These are phyloP conservation scores for Dendrothele bispora DNA, from an alignment of 768 basidiomycete genomes.

Conservation along the genomic window DNA sequence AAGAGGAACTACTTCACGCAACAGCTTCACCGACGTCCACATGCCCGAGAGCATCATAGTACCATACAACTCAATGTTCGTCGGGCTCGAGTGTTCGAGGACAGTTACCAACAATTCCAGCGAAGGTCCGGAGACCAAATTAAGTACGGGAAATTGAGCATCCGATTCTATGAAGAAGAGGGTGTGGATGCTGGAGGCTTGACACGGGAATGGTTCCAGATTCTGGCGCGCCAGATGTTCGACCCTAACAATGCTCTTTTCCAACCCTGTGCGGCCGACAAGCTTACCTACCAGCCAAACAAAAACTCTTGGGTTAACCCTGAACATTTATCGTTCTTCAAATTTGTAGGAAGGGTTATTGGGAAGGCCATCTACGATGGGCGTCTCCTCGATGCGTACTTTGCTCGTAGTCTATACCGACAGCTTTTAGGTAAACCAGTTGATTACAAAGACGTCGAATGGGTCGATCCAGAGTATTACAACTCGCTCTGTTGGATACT, in stretches of 20 bases:
- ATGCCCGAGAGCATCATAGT: constrained; percentile 75
- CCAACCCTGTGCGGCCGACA: constrained; percentile 96
- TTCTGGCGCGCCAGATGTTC: constrained; percentile 97
- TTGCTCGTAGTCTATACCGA: constrained; percentile 93
- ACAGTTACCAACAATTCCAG: constrained; percentile 92
- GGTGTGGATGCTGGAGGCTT: constrained; percentile 99
- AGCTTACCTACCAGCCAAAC: constrained; percentile 94
- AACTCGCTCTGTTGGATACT: constrained; percentile 98
- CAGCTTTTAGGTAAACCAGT: constrained; percentile 93
- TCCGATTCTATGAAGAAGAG: constrained; percentile 96
- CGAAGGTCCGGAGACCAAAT: constrained; percentile 93
- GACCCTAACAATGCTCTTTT: constrained; percentile 98
- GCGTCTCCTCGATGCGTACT: constrained; percentile 95
- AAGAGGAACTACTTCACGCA: constrained; percentile 96
- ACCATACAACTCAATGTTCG: constrained; percentile 90
- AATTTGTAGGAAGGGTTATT: constrained; percentile 96
- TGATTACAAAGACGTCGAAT: constrained; percentile 95
- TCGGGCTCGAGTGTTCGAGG: constrained; percentile 91
- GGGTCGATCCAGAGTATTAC: constrained; percentile 98
- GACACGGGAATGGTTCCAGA: constrained; percentile 98
- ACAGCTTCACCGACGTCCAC: constrained; percentile 83
- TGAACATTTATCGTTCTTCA: constrained; percentile 97
- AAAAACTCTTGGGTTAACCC: constrained; percentile 93
- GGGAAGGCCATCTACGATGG: constrained; percentile 98
- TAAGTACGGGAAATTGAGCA: constrained; percentile 95